Base-by-base conservation (phyloP, 169 alveolate genomes). In the Ichthyophthirius multifiliis region DNA sequence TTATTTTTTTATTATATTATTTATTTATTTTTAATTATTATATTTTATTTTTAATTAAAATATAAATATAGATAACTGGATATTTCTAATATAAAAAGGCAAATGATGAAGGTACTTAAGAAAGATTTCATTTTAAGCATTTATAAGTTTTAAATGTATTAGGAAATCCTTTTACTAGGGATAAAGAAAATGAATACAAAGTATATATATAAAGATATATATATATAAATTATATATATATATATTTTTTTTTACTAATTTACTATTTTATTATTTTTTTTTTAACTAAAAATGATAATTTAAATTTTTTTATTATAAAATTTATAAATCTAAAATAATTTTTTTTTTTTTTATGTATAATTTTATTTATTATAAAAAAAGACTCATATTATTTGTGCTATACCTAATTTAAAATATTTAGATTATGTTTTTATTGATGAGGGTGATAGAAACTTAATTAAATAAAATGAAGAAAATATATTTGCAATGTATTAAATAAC, bases 351-450 rank as follows among this genome's bases (percentile, higher is more conserved):
- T n/a, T n/a, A n/a, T n/a, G n/a, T n/a, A n/a, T n/a, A n/a, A n/a
- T n/a, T n/a, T n/a, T n/a, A n/a, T n/a, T n/a, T n/a, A n/a, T n/a
- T n/a, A n/a, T n/a, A n/a, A n/a, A n/a, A n/a, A n/a, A n/a, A n/a
- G n/a, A n/a, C 81, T n/a, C 87, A 75, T 75, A 85, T 91, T 6
- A 82, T 89, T 43, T 86, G 86, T 41, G 74, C 63, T 34, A 76
- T 89, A 39, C 74, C 75, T 9, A 83, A 85, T 30, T 79, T 92
- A 15, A 89, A 90, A 77, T 92, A 89, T 73, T 73, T 92, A 20
- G 96, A 92, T 77, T 92, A 90, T 83, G 74, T 76, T 3, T 76
- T 89, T 9, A 91, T 91, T 65, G 91, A 91, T 43, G 89, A 81
- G 27, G 89, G 87, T 41, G 74, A 80, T 27, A 82, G 96, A 87